Conservation (phyloP, 2,329 filamentous ascomycete species). For the Exophiala mesophila region DNA sequence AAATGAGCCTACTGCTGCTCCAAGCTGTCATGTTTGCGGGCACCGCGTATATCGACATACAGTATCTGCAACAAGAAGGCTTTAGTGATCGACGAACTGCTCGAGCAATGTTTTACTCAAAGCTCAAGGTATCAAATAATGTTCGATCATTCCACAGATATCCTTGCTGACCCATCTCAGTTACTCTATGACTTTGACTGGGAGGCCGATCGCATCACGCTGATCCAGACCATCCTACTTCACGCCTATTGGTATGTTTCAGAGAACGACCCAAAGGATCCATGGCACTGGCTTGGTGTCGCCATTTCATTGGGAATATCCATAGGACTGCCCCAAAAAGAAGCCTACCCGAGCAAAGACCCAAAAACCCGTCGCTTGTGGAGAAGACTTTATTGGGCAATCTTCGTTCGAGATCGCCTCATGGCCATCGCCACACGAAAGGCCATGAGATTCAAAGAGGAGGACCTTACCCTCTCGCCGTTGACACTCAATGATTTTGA, state of each 20-base stretch:
- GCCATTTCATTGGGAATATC: slow-evolving; percentile 88
- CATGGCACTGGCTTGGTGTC: slow-evolving; percentile 99
- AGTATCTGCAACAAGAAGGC: slow-evolving; percentile 15
- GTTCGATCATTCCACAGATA: too few species aligned
- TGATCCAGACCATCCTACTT: slow-evolving; percentile 83
- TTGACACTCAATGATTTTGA: slow-evolving; percentile 17
- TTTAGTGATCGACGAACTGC: slow-evolving; percentile 59
- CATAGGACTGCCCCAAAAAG: slow-evolving; percentile 72
- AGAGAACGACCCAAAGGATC: slow-evolving; percentile 93
- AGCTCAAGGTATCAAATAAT: slow-evolving; percentile 74
- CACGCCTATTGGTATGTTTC: slow-evolving; percentile 99
- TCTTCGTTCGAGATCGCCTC: slow-evolving; percentile 87
- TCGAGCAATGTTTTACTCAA: slow-evolving; percentile 75
- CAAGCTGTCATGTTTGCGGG: slow-evolving; percentile 94
- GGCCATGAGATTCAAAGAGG: slow-evolving; percentile 84
- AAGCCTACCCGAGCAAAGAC: slow-evolving; percentile 41
- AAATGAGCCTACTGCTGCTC: slow-evolving; percentile 76
- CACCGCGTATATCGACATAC: slow-evolving; percentile 65
- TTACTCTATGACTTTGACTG: slow-evolving; percentile 90
- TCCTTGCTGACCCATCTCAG: slow-evolving; percentile 70
- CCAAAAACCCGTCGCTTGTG: slow-evolving; percentile 62
- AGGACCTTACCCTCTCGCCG: slow-evolving; percentile 34
- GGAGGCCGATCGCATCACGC: slow-evolving; percentile 78
- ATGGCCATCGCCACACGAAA: slow-evolving; percentile 90
- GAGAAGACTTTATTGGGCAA: slow-evolving; percentile 98